Evolutionary conservation across 2,329 filamentous ascomycete genomes (phyloP).

Genomic region (Penicillium sp.): DNA sequence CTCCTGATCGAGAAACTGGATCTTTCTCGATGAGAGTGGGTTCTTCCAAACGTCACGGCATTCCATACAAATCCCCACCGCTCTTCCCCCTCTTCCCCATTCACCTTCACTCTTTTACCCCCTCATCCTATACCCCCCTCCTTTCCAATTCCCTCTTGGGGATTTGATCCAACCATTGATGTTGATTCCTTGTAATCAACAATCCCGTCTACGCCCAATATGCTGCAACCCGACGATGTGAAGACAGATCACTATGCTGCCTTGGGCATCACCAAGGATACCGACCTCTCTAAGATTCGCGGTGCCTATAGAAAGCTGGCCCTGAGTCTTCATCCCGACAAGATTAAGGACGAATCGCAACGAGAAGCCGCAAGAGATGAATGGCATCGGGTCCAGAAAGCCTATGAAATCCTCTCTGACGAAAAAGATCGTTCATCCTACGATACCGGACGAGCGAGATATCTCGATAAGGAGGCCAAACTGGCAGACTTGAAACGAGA

Average conservation of each 20-base stretch:
- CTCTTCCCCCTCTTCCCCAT: slow-evolving; percentile 19
- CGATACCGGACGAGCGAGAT: slow-evolving; percentile 59
- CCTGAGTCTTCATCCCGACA: slow-evolving; percentile 88
- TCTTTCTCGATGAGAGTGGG: slow-evolving; percentile 27
- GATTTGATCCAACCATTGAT: slow-evolving; percentile 2
- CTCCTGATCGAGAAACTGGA: slow-evolving; percentile 8
- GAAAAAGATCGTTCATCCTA: slow-evolving; percentile 74
- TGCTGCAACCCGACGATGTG: slow-evolving; percentile 28
- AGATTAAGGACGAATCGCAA: slow-evolving; percentile 76
- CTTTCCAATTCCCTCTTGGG: slow-evolving; percentile 19
- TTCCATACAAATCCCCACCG: slow-evolving; percentile 26
- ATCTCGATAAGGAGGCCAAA: slow-evolving; percentile 55
- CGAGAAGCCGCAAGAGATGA: slow-evolving; percentile 81
- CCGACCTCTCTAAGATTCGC: slow-evolving; percentile 73
- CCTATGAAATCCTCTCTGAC: slow-evolving; percentile 88
- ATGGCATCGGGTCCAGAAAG: slow-evolving; percentile 90
- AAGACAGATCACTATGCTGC: slow-evolving; percentile 74
- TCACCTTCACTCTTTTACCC: slow-evolving; percentile 7
- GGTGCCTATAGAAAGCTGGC: slow-evolving; percentile 82
- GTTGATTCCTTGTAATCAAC: neutral
- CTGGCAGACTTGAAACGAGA: slow-evolving; percentile 68
- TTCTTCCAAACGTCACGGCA: slow-evolving; percentile 14
- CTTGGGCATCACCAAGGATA: slow-evolving; percentile 74
- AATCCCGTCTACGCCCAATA: slow-evolving; percentile 27
- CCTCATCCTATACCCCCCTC: slow-evolving; percentile 2